Base-by-base conservation (phyloP, 352 stramenopile species). In the Phytophthora syringae region DNA sequence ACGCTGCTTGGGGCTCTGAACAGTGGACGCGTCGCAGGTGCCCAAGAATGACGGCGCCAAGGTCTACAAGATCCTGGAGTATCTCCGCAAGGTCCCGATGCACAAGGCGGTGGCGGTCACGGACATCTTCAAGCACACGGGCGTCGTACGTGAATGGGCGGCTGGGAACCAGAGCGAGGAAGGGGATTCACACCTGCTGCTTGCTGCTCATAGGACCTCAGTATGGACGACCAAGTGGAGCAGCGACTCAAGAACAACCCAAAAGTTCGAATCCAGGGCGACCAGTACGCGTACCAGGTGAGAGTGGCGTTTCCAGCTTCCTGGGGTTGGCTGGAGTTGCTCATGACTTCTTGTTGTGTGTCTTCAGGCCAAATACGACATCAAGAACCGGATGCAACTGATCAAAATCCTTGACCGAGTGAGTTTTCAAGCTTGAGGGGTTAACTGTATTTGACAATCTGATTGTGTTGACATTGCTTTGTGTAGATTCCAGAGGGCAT, bases 31-130 rank as follows among this genome's bases (percentile, higher is more conserved):
- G 44, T 93, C 85, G 12, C 81, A 74, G 10, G 84, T 93, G 60
- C 84, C 84, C 50, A 93, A 92, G 70, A 93, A 93, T 81, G 85
- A 93, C 60, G 85, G 85, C 57, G 82, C 82, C 55, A 93, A 93
- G 54, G 82, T 93, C 9, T 93, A 95, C 76, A 93, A 95, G 70
- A 93, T 95, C 73, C 76, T 95, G 16, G 82, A 93, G 65, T 95
- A 91, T 52, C 61, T 95, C 56, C 83, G 86, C 72, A 91, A 87
- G 66, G 76, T 95, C 21, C 80, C 84, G 2, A 87, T 91, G 77
- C 87, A 95, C 70, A 84, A 88, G 60, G 64, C 87, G 2, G 85
- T 93, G 22, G 74, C 82, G 9, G 76, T 86, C 49, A 28, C 69
- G 18, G 83, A 92, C 27, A 85, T 95, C 45, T 94, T 93, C 67